Base-by-base conservation (phyloP, 2,329 filamentous ascomycete genomes). In the Bipolaris gigantea region DNA sequence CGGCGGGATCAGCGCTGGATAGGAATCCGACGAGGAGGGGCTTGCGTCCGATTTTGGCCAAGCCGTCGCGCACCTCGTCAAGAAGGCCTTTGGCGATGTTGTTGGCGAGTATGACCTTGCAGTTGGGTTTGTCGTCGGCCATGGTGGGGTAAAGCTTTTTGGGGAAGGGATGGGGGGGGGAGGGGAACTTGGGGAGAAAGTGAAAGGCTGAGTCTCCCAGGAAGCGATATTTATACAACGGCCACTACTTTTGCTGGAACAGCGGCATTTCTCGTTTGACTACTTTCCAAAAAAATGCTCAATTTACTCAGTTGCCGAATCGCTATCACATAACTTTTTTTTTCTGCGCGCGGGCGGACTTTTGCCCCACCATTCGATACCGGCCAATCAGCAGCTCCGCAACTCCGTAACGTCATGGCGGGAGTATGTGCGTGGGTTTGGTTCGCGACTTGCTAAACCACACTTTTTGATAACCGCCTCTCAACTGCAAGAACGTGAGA, bases 41-140 rank as follows among this genome's bases (percentile, higher is more conserved):
- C 72, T 86, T 79, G 62, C 83, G 85, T 68, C 87, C 82, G 43
- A 96, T 80, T 61, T 86, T 87, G 68, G 84, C 83, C 56, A 96
- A 80, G 6, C 88, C 89, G 55, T 89, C 84, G 62, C 85, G 82
- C 56, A 96, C 90, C 78, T 97, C 92, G 23, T 79, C 78, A 48
- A 96, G 82, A 47, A 97, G 82, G 50, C 82, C 82, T 78, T 92
- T 94, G 63, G 92, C 91, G 69, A 99, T 92, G 65, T 87, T 89
- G 65, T 89, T 89, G 55, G 93, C 90, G 65, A 96, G 85, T 68
- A 97, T 84, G 74, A 97, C 92, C 83, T 96, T 97, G 85, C 94
- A 97, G 70, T 89, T 70, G 56, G 73, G 66, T 53, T 74, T 73
- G 41, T 72, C 69, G 55, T 71, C 69, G 55, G 69, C 70, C 71